Conservation (phyloP, 2,329 filamentous ascomycete species). For the Pseudovirgaria hyperparasitica region DNA sequence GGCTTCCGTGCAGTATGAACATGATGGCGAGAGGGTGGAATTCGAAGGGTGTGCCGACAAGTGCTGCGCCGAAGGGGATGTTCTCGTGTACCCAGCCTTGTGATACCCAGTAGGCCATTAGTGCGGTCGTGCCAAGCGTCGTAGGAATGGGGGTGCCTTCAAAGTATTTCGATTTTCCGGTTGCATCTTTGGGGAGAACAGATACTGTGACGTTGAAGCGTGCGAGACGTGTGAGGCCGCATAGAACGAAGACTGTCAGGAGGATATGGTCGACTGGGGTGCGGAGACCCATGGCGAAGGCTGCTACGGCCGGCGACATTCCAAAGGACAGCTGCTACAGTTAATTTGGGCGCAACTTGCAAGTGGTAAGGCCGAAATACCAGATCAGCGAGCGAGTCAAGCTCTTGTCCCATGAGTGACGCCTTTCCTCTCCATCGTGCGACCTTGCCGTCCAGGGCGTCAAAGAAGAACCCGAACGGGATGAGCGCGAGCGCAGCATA, state of each 20-base stretch:
- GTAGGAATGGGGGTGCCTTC: slow-evolving; percentile 96
- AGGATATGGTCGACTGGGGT: slow-evolving; percentile 70
- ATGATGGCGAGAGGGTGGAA: slow-evolving; percentile 72
- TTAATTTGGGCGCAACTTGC: neutral
- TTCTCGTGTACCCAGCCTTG: slow-evolving; percentile 67
- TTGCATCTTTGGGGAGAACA: slow-evolving; percentile 79
- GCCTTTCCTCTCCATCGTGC: slow-evolving; percentile 95
- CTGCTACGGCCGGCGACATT: slow-evolving; percentile 73
- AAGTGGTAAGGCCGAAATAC: slow-evolving; percentile 40
- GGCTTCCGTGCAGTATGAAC: slow-evolving; percentile 78
- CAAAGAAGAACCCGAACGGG: slow-evolving; percentile 90
- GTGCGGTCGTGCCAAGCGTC: slow-evolving; percentile 61
- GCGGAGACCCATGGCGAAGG: slow-evolving; percentile 80
- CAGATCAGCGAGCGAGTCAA: slow-evolving; percentile 90
- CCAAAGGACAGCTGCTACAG: slow-evolving; percentile 79
- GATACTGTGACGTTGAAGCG: slow-evolving; percentile 95
- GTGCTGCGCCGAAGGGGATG: slow-evolving; percentile 63
- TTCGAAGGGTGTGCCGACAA: slow-evolving; percentile 56
- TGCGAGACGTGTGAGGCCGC: slow-evolving; percentile 82
- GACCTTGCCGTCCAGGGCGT: slow-evolving; percentile 95
- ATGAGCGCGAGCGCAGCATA: slow-evolving; percentile 79
- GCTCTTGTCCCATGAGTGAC: slow-evolving; percentile 92
- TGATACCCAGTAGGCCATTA: slow-evolving; percentile 85
- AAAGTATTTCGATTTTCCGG: slow-evolving; percentile 88
- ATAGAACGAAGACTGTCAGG: slow-evolving; percentile 83